phyloP scores from a whole-genome alignment of 73 alveolate species.

The Tetrahymena malaccensis region DNA sequence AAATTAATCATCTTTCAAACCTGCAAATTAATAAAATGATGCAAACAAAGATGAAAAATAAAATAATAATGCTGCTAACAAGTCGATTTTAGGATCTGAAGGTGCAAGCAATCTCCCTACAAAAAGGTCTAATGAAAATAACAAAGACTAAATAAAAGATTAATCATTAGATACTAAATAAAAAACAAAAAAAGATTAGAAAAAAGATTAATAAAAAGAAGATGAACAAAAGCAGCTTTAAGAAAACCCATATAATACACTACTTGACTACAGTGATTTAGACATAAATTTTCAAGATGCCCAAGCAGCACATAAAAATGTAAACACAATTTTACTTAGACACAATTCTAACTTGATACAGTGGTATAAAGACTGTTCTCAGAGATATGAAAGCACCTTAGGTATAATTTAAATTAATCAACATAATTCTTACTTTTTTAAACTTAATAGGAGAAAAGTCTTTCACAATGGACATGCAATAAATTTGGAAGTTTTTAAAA shows the following conservation, averaged over 20 bases:
- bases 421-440: background rate
- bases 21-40: background rate
- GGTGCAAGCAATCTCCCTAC: background rate
- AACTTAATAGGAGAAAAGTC: background rate
- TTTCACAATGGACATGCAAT: background rate
- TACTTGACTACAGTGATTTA: constrained; percentile 85
- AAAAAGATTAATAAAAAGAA: background rate
- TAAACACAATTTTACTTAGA: constrained; percentile 76
- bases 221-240: constrained; percentile 63
- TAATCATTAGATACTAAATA: background rate
- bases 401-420: background rate
- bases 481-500: background rate
- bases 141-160: background rate
- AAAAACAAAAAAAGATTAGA: background rate
- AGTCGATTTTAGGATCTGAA: background rate
- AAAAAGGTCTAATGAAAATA: background rate
- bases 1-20: background rate
- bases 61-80: background rate
- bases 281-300: constrained; percentile 68
- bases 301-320: constrained; percentile 68
- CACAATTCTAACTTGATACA: constrained; percentile 74
- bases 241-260: constrained; percentile 83
- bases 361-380: constrained; percentile 77
- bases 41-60: background rate
- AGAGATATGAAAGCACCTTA: constrained; percentile 48